phyloP scores from a whole-genome alignment of 805 yeast species.

The Candida pini region DNA sequence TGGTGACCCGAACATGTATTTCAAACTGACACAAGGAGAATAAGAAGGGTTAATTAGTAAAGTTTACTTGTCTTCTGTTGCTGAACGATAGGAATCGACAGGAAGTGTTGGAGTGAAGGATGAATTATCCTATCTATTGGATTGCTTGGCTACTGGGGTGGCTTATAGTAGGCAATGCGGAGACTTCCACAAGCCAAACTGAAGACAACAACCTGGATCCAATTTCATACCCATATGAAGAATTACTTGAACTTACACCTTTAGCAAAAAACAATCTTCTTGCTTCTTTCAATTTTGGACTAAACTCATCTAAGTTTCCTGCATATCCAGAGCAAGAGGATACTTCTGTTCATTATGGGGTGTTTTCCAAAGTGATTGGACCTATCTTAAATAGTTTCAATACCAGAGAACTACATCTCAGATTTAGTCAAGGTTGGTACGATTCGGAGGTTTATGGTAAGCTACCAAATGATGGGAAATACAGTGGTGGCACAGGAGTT shows the following conservation, averaged over 20 bases:
- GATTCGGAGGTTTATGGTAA: constrained; percentile 84
- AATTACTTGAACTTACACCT: constrained; percentile 58
- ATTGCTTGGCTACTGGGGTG: no score
- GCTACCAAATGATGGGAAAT: constrained; percentile 64
- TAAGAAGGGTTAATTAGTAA: no score
- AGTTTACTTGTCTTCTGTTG: no score
- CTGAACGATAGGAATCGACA: no score
- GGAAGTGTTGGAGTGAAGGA: no score
- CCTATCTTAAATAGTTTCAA: constrained; percentile 64
- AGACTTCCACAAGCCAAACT: no score
- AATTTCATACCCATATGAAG: constrained; percentile 47
- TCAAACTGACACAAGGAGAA: no score
- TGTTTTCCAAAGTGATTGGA: constrained; percentile 77
- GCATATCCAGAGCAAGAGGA: constrained; percentile 17
- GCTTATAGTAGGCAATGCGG: no score
- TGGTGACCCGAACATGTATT: no score
- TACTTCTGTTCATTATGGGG: constrained; percentile 43
- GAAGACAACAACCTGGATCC: no score
- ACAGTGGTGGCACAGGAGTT: constrained; percentile 91
- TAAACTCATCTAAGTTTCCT: constrained; percentile 42
- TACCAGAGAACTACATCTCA: constrained; percentile 70
- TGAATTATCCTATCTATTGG: no score
- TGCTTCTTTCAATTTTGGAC: constrained; percentile 64
- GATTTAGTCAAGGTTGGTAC: constrained; percentile 96
- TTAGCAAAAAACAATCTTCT: constrained; percentile 66